phyloP scores from a whole-genome alignment of 495 filamentous ascomycete species.

The Saxophila tyrrhenica region DNA sequence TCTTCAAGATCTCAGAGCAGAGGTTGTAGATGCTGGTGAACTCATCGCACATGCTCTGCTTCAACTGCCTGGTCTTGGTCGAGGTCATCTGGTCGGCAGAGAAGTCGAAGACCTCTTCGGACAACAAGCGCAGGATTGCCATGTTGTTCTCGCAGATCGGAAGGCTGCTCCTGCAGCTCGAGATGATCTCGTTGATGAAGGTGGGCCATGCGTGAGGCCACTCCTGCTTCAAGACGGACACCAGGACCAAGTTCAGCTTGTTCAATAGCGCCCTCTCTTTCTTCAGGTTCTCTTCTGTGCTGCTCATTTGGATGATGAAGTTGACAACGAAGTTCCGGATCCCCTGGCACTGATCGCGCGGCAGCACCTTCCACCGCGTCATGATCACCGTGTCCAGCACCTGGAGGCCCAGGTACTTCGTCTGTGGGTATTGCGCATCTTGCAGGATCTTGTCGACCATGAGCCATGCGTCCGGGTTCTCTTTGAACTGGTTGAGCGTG shows the following conservation, averaged over 20 bases:
- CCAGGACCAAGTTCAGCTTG: constrained; percentile 93
- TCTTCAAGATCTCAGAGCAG: constrained; percentile 83
- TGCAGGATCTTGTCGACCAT: constrained; percentile 92
- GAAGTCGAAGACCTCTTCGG: constrained; percentile 97
- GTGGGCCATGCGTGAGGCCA: constrained; percentile 99
- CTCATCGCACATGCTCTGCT: constrained; percentile 95
- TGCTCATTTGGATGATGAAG: constrained; percentile 88
- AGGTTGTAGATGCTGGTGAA: constrained; percentile 96
- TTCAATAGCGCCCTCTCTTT: constrained; percentile 79
- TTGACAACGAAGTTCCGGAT: constrained; percentile 98
- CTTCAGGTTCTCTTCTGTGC: constrained; percentile 72
- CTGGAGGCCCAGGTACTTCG: constrained; percentile 93
- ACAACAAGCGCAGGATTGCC: constrained; percentile 89
- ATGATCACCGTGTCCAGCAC: constrained; percentile 97
- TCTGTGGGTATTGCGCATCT: constrained; percentile 81
- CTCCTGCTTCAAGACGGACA: constrained; percentile 96
- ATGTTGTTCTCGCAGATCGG: constrained; percentile 99
- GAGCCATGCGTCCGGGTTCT: constrained; percentile 95
- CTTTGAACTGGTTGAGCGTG: constrained; percentile 96
- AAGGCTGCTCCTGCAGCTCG: constrained; percentile 83
- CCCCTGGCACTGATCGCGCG: constrained; percentile 88
- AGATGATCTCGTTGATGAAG: constrained; percentile 99
- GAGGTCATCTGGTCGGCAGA: constrained; percentile 98
- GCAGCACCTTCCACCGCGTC: constrained; percentile 96
- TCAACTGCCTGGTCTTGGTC: constrained; percentile 85